Evolutionary conservation across 2,329 filamentous ascomycete genomes (phyloP), one percentile per base, ranked within the genome.

Genomic region (Corinectria fuckeliana): DNA sequence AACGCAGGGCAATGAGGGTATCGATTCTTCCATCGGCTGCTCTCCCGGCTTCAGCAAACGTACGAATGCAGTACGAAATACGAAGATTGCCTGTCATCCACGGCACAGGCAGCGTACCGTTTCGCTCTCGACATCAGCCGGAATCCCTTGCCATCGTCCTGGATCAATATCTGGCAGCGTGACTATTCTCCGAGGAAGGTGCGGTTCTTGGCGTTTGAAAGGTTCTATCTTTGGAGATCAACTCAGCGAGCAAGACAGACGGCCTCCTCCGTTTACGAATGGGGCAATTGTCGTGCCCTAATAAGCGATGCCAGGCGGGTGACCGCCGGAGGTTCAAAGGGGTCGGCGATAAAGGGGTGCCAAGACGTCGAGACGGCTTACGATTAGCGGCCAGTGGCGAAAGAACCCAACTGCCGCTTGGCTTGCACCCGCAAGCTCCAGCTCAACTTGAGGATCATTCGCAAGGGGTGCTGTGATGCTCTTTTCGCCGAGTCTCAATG

Each of bases 271-370:
- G 26, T 45, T 41, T 13, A 36, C 49, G 32, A 18, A 48, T 20
- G 44, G 48, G 16, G 56, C 20, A 36, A 28, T 53, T 45, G 45
- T 45, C 23, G 39, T 42, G 38, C 14, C 20, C 44, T 30, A 50
- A 30, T 30, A 50, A 30, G 36, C 44, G 39, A 55, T 56, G 51
- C 30, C 16, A 23, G 38, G 13, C 47, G 45, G 42, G 45, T 28
- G 23, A 30, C 36, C 55, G 51, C 32, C 39, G 30, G 47, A 21
- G 34, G 25, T 45, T 45, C 25, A 52, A 56, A 41, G 21, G 47
- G 45, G 26, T 49, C 42, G 62, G 28, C 18, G 49, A 61, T 50
- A 65, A 63, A 62, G 58, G 61, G 64, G 56, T 56, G 50, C 61
- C 60, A 64, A 60, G 58, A 51, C 54, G 39, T 51, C 54, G 26